Conservation (phyloP, 805 yeast genomes). For the Hermanozyma aechmeae region DNA sequence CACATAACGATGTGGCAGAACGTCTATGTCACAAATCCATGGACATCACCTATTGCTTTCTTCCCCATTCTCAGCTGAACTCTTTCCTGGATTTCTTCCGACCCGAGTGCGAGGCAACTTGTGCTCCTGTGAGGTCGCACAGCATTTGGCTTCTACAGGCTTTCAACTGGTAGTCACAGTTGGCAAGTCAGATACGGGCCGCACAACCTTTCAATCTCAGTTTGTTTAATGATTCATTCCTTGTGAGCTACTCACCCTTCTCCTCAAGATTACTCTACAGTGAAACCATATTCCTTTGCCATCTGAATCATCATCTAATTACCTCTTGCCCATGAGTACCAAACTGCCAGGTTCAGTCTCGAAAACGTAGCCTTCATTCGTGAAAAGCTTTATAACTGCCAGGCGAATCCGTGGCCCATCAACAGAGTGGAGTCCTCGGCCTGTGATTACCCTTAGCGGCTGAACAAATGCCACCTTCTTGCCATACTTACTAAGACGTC, state of each 20-base stretch:
- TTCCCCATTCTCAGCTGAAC: too few species aligned
- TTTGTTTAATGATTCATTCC: not conserved
- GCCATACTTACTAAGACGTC: constrained; percentile 24
- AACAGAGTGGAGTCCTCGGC: constrained; percentile 61
- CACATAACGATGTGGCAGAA: too few species aligned
- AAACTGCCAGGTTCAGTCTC: constrained; percentile 39
- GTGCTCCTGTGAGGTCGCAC: too few species aligned
- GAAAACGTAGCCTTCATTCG: constrained; percentile 27
- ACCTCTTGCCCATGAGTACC: constrained; percentile 32
- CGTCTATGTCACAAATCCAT: too few species aligned
- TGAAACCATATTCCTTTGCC: not conserved
- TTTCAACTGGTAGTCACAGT: too few species aligned
- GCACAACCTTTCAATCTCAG: too few species aligned
- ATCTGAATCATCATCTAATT: not conserved
- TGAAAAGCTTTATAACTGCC: constrained; percentile 33
- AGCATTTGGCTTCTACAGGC: too few species aligned
- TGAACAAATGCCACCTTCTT: constrained; percentile 29
- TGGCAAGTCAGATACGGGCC: too few species aligned
- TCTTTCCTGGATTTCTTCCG: too few species aligned
- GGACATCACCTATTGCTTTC: too few species aligned
- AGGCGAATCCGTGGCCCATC: constrained; percentile 46
- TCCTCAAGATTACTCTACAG: not conserved
- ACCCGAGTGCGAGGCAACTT: too few species aligned
- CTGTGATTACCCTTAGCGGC: constrained; percentile 47
- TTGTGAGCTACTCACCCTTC: not conserved